phyloP scores from a whole-genome alignment of 129 eudicot species.

The Silybum marianum region DNA sequence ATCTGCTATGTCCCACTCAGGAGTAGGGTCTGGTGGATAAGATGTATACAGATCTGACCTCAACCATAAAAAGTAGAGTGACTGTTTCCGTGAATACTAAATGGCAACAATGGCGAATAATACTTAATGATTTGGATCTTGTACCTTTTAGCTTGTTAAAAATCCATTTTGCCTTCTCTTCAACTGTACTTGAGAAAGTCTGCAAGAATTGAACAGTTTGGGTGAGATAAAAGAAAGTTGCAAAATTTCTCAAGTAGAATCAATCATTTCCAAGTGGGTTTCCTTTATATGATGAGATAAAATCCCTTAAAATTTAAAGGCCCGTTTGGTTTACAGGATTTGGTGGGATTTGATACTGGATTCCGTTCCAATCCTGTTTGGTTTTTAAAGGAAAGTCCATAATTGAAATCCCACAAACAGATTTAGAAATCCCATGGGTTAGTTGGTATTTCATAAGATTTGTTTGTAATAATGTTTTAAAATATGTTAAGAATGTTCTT shows the following conservation, averaged over 20 bases:
- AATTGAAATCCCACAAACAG: not conserved
- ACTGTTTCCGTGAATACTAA: not conserved
- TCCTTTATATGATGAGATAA: not conserved
- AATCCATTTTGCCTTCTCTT: slow-evolving; percentile 66
- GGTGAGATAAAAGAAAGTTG: not conserved
- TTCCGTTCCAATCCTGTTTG: not conserved
- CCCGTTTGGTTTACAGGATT: not conserved
- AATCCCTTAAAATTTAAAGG: not conserved
- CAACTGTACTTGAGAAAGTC: slow-evolving; percentile 51
- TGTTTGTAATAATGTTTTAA: not conserved
- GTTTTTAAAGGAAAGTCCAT: not conserved
- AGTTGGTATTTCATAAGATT: too few species aligned
- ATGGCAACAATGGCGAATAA: not conserved
- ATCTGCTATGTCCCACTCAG: not conserved
- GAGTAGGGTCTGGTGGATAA: not conserved
- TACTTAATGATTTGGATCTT: not conserved
- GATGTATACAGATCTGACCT: not conserved
- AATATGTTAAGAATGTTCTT: too few species aligned
- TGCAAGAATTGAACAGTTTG: slow-evolving; percentile 15
- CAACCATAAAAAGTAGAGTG: not conserved
- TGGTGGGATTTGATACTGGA: not conserved
- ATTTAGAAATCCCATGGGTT: too few species aligned
- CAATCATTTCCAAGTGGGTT: not conserved
- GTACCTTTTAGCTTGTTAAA: slow-evolving; percentile 63
- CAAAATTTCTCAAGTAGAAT: not conserved